Evolutionary conservation across 176 grass and related monocot species (phyloP).

Genomic region (Oryza punctata): DNA sequence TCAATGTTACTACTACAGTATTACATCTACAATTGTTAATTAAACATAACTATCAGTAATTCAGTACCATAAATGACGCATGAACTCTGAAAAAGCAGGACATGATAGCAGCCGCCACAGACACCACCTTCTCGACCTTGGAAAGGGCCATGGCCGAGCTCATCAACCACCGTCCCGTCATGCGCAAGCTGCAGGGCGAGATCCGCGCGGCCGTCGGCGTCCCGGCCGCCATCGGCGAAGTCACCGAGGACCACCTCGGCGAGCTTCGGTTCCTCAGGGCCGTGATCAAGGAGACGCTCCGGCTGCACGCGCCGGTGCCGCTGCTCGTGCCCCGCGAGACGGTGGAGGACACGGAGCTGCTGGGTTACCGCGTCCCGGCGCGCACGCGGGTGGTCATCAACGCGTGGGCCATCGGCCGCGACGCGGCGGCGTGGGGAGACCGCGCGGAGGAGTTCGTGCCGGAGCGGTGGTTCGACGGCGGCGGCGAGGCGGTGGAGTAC

Average conservation of each 20-base stretch:
- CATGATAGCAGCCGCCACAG: slow-evolving; percentile 28
- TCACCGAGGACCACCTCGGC: slow-evolving; percentile 42
- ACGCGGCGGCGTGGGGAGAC: slow-evolving; percentile 35
- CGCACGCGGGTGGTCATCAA: slow-evolving; percentile 51
- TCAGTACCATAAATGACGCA: too few species aligned
- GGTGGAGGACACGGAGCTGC: slow-evolving; percentile 31
- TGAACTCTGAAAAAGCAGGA: neutral
- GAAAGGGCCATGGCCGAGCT: slow-evolving; percentile 52
- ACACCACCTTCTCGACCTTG: slow-evolving; percentile 10
- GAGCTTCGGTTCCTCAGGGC: slow-evolving; percentile 25
- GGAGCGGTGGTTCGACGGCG: slow-evolving; percentile 26
- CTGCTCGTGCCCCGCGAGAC: slow-evolving; percentile 55
- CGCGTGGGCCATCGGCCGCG: slow-evolving; percentile 48
- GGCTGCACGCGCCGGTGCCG: slow-evolving; percentile 49
- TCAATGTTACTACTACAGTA: too few species aligned
- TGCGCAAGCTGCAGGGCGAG: slow-evolving; percentile 45
- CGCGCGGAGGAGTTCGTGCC: slow-evolving; percentile 49
- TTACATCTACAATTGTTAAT: too few species aligned
- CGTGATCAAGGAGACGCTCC: slow-evolving; percentile 52
- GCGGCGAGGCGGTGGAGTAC: neutral
- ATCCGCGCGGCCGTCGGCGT: slow-evolving; percentile 18
- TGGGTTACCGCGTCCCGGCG: slow-evolving; percentile 34
- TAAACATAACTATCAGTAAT: too few species aligned
- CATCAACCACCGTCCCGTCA: slow-evolving; percentile 33
- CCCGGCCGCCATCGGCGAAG: too few species aligned